These are phyloP conservation scores for Agaricales sp. DNA, from an alignment of 1,284 basidiomycete species.

Conservation along the genomic window DNA sequence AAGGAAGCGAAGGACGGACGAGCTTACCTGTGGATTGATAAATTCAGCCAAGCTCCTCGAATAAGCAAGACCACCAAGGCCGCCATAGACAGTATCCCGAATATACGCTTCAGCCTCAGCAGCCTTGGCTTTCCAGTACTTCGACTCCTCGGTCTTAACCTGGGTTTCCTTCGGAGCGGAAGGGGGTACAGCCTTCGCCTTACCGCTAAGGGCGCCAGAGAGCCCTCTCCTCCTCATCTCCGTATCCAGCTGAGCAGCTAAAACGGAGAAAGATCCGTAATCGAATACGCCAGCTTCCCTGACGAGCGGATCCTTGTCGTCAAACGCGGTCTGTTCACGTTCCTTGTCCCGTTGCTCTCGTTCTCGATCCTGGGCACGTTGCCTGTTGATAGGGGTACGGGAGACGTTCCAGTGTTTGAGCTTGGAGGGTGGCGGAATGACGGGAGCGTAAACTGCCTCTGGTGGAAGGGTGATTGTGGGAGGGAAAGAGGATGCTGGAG, in stretches of 20 bases:
- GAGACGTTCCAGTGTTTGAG: slow-evolving; percentile 30
- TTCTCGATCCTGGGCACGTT: slow-evolving; percentile 46
- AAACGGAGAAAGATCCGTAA: slow-evolving; percentile 15
- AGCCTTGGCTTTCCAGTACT: slow-evolving; percentile 39
- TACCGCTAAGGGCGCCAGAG: slow-evolving; percentile 12
- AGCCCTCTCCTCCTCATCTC: slow-evolving; percentile 21
- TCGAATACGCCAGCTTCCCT: slow-evolving; percentile 25
- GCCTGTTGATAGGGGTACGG: slow-evolving; percentile 23
- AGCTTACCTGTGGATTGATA: slow-evolving; percentile 21
- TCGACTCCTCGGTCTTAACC: slow-evolving; percentile 11
- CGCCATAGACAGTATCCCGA: slow-evolving; percentile 64
- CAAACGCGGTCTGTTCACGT: slow-evolving; percentile 33
- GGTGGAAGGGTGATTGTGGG: slow-evolving; percentile 1
- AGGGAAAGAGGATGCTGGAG: slow-evolving; percentile 1
- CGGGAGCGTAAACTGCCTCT: slow-evolving; percentile 11
- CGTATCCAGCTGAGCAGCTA: slow-evolving; percentile 25
- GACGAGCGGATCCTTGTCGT: slow-evolving; percentile 43
- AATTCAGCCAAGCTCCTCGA: slow-evolving; percentile 67
- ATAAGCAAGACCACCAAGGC: slow-evolving; percentile 62
- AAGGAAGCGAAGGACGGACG: slow-evolving; percentile 1
- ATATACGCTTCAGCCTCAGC: slow-evolving; percentile 52
- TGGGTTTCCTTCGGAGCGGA: neutral
- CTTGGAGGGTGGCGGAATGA: slow-evolving; percentile 12
- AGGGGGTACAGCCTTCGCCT: slow-evolving; percentile 4
- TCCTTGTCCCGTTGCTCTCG: slow-evolving; percentile 23